These are phyloP conservation scores for Tetrahymena borealis DNA, from an alignment of 73 alveolate genomes.

Conservation along the genomic window DNA sequence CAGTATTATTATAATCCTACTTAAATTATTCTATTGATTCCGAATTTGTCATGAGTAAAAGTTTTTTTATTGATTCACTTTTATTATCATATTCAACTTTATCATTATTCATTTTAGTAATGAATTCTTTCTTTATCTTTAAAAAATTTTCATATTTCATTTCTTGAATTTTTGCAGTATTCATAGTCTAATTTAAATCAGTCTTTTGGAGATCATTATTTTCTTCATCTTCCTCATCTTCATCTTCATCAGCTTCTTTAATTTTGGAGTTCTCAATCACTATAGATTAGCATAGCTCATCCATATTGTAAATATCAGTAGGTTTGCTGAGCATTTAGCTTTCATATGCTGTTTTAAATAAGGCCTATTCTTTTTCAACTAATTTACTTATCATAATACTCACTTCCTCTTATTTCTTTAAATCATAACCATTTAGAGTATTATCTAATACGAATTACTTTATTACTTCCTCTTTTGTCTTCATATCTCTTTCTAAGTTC, in stretches of 20 bases:
- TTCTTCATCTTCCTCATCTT: background rate
- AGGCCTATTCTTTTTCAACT: background rate
- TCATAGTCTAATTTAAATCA: background rate
- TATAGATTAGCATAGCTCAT: background rate
- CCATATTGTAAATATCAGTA: background rate
- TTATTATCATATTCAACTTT: background rate
- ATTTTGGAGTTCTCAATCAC: background rate
- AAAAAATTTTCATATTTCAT: background rate
- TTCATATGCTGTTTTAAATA: background rate
- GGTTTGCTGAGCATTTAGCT: background rate
- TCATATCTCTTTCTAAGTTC: constrained; percentile 39
- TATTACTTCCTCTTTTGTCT: constrained; percentile 33
- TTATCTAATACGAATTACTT: constrained; percentile 7
- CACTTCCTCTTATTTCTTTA: background rate
- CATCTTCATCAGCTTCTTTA: background rate
- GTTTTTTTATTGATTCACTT: background rate
- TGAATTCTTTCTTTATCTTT: background rate
- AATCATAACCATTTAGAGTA: background rate
- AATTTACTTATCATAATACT: background rate
- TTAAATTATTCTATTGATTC: background rate
- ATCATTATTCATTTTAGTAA: background rate
- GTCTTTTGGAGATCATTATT: background rate
- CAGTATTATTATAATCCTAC: background rate
- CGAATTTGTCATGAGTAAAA: background rate
- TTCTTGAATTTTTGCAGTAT: background rate